Evolutionary conservation across 1,139 yeast genomes (phyloP), one percentile per base, ranked within the genome.

Genomic region (Hyphopichia fennica): DNA sequence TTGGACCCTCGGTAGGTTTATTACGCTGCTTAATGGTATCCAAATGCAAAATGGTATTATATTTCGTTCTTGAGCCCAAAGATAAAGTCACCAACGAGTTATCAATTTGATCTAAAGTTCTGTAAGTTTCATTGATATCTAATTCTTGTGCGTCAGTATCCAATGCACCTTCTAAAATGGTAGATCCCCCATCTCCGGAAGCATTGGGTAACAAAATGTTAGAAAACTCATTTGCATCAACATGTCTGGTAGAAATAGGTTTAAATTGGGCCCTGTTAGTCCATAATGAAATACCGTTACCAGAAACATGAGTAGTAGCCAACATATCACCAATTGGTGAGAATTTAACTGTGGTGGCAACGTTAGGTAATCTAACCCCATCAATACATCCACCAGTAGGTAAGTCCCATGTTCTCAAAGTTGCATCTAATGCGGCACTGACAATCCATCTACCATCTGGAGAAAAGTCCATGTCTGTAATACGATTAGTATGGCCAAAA

Each of bases 331-430:
- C 96, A 41, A 83, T 75, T 3, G 96, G 96, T 15, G 96, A 87
- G 52, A 93, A 81, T 55, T 84, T 82, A 34, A 95, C 75, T 39
- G 79, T 71, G 0, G 98, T 90, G 2, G 87, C 96, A 16, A 91
- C 91, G 50, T 77, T 80, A 2, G 87, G 84, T 32, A 93, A 76
- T 41, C 74, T 70, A 14, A 93, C 84, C 48, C 97, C 98, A 65
- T 95, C 99, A 45, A 95, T 90, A 63, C 98, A 91, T 1, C 93
- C 90, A 40, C 99, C 99, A 3, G 97, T 87, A 28, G 99, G 98
- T 46, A 95, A 76, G 62, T 95, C 99, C 99, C 99, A 95, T 0
- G 97, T 90, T 57, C 99, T 78, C 41, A 95, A 75, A 0, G 99
- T 91, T 2, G 89, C 76, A 61, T 95, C 99, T 46, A 91, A 72